Evolutionary conservation across 129 eudicot genomes (phyloP), one percentile per base, ranked within the genome.

Genomic region (Smallanthus sonchifolius): DNA sequence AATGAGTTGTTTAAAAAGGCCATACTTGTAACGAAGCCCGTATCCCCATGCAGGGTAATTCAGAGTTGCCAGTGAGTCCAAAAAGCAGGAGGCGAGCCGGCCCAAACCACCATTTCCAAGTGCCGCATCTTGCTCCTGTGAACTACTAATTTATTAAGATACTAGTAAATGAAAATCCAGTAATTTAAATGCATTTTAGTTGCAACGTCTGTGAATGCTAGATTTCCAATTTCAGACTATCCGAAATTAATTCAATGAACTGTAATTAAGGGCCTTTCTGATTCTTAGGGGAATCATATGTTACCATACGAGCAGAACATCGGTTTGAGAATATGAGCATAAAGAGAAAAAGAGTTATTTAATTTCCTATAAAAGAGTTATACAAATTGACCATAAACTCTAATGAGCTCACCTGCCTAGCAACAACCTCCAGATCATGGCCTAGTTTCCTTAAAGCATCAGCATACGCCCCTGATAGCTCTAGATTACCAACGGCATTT

Each of bases 21-120:
- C 92, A 71, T 87, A 82, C 74, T 83, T 87, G 82, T 84, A 87
- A 42, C 92, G 87, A 65, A 87, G 92, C 40, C 92, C 89, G 1
- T 82, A 87, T 24, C 92, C 92, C 89, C 92, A 87, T 67, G 92
- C 92, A 61, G 92, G 92, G 69, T 87, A 87, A 80, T 82, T 84
- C 35, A 87, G 79, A 6, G 89, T 87, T 56, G 92, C 92, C 48
- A 87, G 79, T 4, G 92, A 87, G 60, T 87, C 92, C 59, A 87
- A 42, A 77, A 84, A 87, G 66, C 89, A 87, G 45, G 92, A 87
- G 1, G 89, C 92, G 5, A 87, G 89, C 10, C 92, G 76, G 39
- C 92, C 92, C 67, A 87, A 82, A 51, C 92, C 92, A 56, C 92
- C 92, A 20, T 87, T 87, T 28, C 92, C 92, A 43, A 87, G 86